Evolutionary conservation across 139 green algal genomes (phyloP), one percentile per base, ranked within the genome.

Genomic region (Micromonas pusilla): DNA sequence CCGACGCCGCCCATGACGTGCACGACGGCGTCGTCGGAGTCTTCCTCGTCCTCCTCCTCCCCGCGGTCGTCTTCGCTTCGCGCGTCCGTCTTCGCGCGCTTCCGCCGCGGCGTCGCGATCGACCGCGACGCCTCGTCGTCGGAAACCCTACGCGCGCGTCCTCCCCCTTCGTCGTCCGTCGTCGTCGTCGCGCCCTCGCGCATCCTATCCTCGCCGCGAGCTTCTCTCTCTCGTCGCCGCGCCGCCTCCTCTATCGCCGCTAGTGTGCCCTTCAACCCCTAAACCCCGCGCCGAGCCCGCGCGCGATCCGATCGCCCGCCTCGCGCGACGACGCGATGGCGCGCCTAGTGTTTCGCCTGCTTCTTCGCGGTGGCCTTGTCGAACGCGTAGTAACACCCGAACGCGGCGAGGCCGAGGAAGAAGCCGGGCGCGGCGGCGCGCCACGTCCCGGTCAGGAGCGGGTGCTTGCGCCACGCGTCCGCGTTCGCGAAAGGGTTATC

Each of bases 391-490:
- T 37, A 70, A 20, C 21, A 20, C 5, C n/a, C 25, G 63, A 70
- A 70, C 63, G 31, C 31, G 28, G 63, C 63, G 28, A 34, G 28
- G 3, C 63, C 63, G 28, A 70, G 23, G 31, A 70, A 70, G 63
- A 70, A 70, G 2, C 63, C 63, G 21, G 63, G 63, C 21, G 31
- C 28, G 28, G 20, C 31, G 63, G 28, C 21, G 20, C 31, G 28
- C 28, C 31, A 70, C 63, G 63, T 70, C 21, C 31, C 31, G 28
- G 25, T 70, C 3, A 70, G 63, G 1, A 70, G 63, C 28, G 63
- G 63, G 63, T 70, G 63, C 31, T 34, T 70, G 28, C 63, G 63
- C 63, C 63, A 70, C 63, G 28, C 28, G 6, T 70, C 63, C 3
- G 63, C 26, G 28, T 70, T 70, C 28, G 25, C 26, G 63, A 70